Base-by-base conservation (phyloP, 75 land plant species). In the Sequoiadendron giganteum region DNA sequence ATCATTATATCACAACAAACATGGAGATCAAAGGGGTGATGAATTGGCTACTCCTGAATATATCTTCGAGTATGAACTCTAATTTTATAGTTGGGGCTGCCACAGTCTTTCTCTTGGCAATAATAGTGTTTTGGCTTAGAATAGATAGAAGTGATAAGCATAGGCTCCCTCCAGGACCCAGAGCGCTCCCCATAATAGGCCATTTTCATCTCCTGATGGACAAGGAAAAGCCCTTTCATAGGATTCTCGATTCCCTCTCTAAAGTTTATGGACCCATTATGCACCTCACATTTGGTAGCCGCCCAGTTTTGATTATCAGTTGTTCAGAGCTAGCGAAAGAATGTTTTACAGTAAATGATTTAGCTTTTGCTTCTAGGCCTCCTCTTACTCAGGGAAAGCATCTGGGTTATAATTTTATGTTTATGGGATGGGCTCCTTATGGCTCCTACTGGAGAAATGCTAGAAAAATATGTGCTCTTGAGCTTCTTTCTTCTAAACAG, bases 381-480 rank as follows among this genome's bases (percentile, higher is more conserved):
- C 18, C 21, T 40, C 19, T 86, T 38, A 47, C 89, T 13, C 87
- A 85, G 16, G 87, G 83, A 7, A 72, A 90, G 78, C 47, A 88
- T 48, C 47, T 88, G 86, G 19, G 80, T 68, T 91, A 90, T 61
- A 90, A 91, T 36, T 87, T n/a, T 84, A 55, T 34, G 10, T 87
- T 88, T 82, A 47, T 93, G 43, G 85, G 39, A 0, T 93, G 78
- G 87, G 30, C 93, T 21, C 94, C 93, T 39, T 88, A 91, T 79
- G 94, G 94, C 7, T 86, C 86, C 1, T 61, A 90, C 80, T 93
- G 93, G 94, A 61, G 86, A 30, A 84, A 49, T 32, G 83, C 85
- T 32, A 87, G 91, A 2, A 90, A 87, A 83, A 82, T 93, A 14
- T 92, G 87, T 40, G 45, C 55, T 3, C 21, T 86, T 1, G 91